phyloP scores from a whole-genome alignment of 805 yeast species.

The Wickerhamomyces silvicola region DNA sequence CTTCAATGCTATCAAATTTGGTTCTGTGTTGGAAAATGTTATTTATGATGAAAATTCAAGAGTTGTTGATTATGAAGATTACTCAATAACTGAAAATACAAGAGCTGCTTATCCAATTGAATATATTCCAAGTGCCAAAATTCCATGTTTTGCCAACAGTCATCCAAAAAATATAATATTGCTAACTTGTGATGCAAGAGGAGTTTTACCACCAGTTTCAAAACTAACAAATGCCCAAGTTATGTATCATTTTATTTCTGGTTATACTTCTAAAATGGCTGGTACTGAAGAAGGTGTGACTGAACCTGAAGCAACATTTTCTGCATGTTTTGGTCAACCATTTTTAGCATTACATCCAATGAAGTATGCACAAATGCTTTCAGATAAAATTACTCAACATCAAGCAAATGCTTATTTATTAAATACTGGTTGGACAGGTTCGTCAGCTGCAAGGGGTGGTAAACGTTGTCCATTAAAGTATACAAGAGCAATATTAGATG shows the following conservation, averaged over 20 bases:
- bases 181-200: constrained; percentile 96
- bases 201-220: constrained; percentile 96
- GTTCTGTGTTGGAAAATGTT: constrained; percentile 91
- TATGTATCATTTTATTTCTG: constrained; percentile 98
- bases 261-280: constrained; percentile 99
- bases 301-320: constrained; percentile 96
- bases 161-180: constrained; percentile 92
- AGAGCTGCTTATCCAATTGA: constrained; percentile 99
- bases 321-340: constrained; percentile 99
- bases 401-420: constrained; percentile 92
- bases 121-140: constrained; percentile 90
- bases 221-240: constrained; percentile 91
- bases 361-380: constrained; percentile 93
- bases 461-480: constrained; percentile 96
- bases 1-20: constrained; percentile 89
- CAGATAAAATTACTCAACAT: constrained; percentile 86
- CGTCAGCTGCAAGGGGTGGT: constrained; percentile 88
- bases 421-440: constrained; percentile 98
- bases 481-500: constrained; percentile 93
- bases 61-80: constrained; percentile 78
- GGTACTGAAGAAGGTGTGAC: constrained; percentile 99
- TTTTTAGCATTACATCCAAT: constrained; percentile 97
- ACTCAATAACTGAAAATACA: constrained; percentile 89
- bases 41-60: constrained; percentile 74
- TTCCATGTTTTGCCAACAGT: constrained; percentile 83